A percentile compares a stretch with the other conserved stretches of the same genome.
These are phyloP conservation scores for Kwoniella europaea DNA, from an alignment of 768 basidiomycete species.

Conservation along the genomic window DNA sequence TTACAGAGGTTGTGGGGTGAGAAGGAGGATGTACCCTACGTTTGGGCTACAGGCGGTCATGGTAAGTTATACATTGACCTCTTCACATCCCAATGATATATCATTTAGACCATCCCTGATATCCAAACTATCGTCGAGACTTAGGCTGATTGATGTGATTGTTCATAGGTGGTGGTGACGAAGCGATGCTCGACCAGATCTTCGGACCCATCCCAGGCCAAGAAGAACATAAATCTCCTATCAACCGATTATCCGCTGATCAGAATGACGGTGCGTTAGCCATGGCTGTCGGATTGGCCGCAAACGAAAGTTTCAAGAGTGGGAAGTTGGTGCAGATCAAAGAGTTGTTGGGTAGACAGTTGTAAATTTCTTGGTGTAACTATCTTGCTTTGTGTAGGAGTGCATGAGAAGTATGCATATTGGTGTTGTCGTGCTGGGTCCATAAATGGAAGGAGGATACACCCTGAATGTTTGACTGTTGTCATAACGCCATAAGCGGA, in stretches of 20 bases:
- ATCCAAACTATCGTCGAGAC: neutral
- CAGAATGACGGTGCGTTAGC: slow-evolving; percentile 63
- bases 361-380: slow-evolving; percentile 7
- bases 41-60: slow-evolving; percentile 61
- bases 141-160: slow-evolving; percentile 1
- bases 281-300: slow-evolving; percentile 63
- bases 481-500: too few species aligned
- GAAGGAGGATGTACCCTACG: slow-evolving; percentile 61
- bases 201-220: slow-evolving; percentile 63
- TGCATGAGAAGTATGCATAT: neutral
- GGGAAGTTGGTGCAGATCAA: slow-evolving; percentile 61
- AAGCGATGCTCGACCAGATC: slow-evolving; percentile 62
- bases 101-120: too few species aligned
- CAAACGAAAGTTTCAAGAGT: slow-evolving; percentile 64
- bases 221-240: slow-evolving; percentile 60
- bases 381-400: neutral
- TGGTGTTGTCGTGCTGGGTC: neutral
- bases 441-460: neutral
- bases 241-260: slow-evolving; percentile 62
- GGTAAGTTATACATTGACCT: slow-evolving; percentile 47
- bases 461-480: too few species aligned
- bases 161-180: slow-evolving; percentile 60
- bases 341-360: slow-evolving; percentile 48
- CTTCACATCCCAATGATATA: neutral
- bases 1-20: slow-evolving; percentile 63